Evolutionary conservation across 139 green algal genomes (phyloP), one percentile per base, ranked within the genome.

Genomic region (Ostreobium quekettii): DNA sequence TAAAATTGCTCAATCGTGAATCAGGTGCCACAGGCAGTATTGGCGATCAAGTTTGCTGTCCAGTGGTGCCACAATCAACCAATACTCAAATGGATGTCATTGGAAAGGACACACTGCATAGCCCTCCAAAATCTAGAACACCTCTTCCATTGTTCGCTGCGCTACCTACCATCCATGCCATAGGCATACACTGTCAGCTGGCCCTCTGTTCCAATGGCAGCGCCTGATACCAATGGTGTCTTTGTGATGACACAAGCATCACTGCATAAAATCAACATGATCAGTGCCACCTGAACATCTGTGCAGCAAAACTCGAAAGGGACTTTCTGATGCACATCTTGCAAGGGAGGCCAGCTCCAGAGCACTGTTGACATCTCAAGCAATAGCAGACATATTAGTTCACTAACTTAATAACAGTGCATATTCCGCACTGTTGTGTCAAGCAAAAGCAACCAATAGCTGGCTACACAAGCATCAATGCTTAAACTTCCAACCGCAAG

Each of bases 151-250:
- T 19, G 46, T 19, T 47, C n/a, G 39, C 31, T 57, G 22, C 4
- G n/a, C 19, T 33, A 19, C 61, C 42, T 48, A 87, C 82, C 82
- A 36, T 90, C 84, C 1, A 66, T 49, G 0, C 83, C 83, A 60
- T 87, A 49, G 70, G 82, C 73, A 73, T 96, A 97, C 60, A 97
- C 89, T 0, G 91, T 95, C n/a, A 97, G 78, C 78, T 98, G 92
- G 0, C 91, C 90, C 56, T 96, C 91, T 0, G 82, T 91, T 38
- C 91, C 88, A 0, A 98, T 86, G 30, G 88, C 87, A n/a, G 91
- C 93, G 1, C 86, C 91, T 2, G 86, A 96, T 36, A 97, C 90
- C 47, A 97, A 75, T 8, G 91, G 87, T 62, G 72, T 83, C 7
- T 71, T 62, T 0, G 74, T 60, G 0, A 86, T 73, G n/a, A 86